Evolutionary conservation across 2,329 filamentous ascomycete genomes (phyloP).

Genomic region (Pseudocercospora crystallina): DNA sequence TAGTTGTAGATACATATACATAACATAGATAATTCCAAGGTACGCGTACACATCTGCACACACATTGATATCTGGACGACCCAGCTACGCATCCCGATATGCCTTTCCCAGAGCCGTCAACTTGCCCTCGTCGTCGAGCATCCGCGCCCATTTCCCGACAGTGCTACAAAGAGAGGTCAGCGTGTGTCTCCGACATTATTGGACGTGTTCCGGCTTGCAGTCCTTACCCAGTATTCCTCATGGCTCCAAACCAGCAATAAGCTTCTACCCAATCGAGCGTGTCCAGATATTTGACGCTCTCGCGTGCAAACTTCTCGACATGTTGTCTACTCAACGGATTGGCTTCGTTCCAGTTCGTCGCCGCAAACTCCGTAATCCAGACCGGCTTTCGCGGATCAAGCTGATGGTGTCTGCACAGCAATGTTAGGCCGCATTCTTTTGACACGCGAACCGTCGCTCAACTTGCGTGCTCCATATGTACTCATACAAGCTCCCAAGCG

Average conservation of each 20-base stretch:
- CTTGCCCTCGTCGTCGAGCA: conserved; percentile 33
- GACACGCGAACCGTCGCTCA: not conserved
- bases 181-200: no score
- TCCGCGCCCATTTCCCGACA: conserved; percentile 32
- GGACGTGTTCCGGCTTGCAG: no score
- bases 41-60: no score
- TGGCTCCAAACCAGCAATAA: conserved; percentile 36
- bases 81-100: conserved; percentile 30
- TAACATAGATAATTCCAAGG: no score
- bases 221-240: conserved; percentile 25
- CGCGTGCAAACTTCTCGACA: conserved; percentile 31
- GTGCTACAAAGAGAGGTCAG: conserved; percentile 11
- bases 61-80: not conserved
- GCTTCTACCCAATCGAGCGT: conserved; percentile 35
- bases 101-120: conserved; percentile 32
- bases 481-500: conserved; percentile 33
- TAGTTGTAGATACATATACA: no score
- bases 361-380: conserved; percentile 36
- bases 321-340: conserved; percentile 28
- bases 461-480: conserved; percentile 34
- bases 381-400: conserved; percentile 30
- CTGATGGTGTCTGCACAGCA: conserved; percentile 18
- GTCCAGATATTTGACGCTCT: conserved; percentile 33
- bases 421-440: not conserved
- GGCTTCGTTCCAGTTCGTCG: conserved; percentile 34